Percentiles rank a stretch among this genome's conserved stretches.
Evolutionary conservation across 2,329 filamentous ascomycete genomes (phyloP).

Genomic region (Pyrenophora graminea): DNA sequence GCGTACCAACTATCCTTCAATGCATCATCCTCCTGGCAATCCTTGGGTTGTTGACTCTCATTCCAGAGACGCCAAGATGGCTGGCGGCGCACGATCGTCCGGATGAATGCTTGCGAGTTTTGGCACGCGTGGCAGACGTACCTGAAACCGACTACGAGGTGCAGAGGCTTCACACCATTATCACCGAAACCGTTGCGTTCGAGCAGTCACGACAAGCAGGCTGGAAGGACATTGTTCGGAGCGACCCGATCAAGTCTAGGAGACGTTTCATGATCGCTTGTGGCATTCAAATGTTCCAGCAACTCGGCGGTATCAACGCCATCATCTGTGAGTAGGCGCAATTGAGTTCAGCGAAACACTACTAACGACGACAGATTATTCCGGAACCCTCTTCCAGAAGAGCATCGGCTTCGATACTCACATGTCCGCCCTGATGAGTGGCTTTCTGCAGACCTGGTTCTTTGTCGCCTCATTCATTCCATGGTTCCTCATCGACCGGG

Average conservation of each 20-base stretch:
- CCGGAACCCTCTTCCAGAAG: constrained; percentile 22
- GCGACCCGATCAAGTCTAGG: constrained; percentile 22
- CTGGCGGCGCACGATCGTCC: constrained; percentile 21
- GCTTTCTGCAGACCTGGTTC: constrained; percentile 25
- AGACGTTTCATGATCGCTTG: constrained; percentile 24
- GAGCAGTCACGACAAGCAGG: constrained; percentile 21
- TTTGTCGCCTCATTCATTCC: constrained; percentile 25
- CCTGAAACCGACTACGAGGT: constrained; percentile 15
- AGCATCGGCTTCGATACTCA: constrained; percentile 23
- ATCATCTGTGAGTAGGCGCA: constrained; percentile 18
- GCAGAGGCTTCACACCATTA: constrained; percentile 17
- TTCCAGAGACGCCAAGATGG: constrained; percentile 23
- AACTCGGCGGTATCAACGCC: constrained; percentile 23
- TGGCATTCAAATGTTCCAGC: constrained; percentile 23
- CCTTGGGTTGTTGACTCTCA: constrained; percentile 9
- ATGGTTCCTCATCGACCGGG: constrained; percentile 21
- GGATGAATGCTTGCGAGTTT: constrained; percentile 19
- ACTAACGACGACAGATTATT: constrained; percentile 17
- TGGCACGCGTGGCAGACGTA: constrained; percentile 17
- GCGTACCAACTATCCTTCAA: constrained; percentile 20
- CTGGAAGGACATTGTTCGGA: constrained; percentile 21
- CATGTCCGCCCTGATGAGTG: constrained; percentile 22
- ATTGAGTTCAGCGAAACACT: background rate
- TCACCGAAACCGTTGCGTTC: constrained; percentile 23
- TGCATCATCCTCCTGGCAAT: constrained; percentile 16